Conservation (phyloP, 192 early-diverging fungal genomes). For the Backusella circina region DNA sequence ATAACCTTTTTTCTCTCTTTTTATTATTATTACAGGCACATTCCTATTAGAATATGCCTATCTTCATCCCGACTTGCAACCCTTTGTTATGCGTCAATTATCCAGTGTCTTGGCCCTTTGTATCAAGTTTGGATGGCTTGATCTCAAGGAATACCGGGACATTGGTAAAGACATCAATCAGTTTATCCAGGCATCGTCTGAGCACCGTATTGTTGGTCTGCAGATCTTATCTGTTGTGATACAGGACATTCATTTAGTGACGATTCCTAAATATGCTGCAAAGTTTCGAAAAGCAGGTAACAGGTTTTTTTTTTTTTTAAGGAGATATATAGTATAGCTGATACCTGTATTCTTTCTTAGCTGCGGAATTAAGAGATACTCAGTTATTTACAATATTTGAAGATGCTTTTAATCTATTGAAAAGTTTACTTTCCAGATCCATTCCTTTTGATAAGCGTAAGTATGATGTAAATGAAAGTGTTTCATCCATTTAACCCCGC, state of each 20-base stretch:
- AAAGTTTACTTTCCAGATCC: conserved; percentile 27
- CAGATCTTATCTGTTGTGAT: conserved; percentile 66
- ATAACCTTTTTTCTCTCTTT: neutral
- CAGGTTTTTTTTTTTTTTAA: neutral
- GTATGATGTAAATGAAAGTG: neutral
- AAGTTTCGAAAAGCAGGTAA: conserved; percentile 67
- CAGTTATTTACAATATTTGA: conserved; percentile 34
- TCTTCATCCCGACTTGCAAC: conserved; percentile 47
- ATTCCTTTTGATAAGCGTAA: conserved; percentile 42
- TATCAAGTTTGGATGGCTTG: conserved; percentile 72
- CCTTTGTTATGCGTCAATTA: conserved; percentile 55
- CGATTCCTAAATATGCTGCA: conserved; percentile 54
- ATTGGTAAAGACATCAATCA: conserved; percentile 47
- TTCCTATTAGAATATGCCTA: conserved; percentile 59
- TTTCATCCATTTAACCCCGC: neutral
- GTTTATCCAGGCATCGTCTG: conserved; percentile 51
- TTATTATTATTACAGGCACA: conserved; percentile 38
- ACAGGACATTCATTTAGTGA: conserved; percentile 66
- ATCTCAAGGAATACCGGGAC: conserved; percentile 61
- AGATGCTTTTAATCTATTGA: conserved; percentile 33
- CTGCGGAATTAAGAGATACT: conserved; percentile 40
- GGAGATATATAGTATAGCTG: neutral
- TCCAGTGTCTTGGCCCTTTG: conserved; percentile 59
- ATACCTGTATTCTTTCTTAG: conserved; percentile 9
- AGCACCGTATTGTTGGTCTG: conserved; percentile 64